Conservation (phyloP, 768 basidiomycete species). For the Leccinum uliginosum region DNA sequence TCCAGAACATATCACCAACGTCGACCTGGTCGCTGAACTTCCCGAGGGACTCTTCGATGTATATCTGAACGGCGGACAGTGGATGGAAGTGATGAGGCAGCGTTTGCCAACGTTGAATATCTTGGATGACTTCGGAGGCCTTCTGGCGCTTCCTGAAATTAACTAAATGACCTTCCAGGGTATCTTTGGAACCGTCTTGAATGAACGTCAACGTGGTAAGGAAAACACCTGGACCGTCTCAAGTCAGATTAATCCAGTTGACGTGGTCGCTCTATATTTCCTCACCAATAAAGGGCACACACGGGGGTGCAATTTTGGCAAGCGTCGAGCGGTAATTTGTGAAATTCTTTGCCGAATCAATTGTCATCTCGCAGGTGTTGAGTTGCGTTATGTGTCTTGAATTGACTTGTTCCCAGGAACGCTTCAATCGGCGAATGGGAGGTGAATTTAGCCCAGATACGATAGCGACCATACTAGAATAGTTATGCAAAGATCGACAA, state of each 20-base stretch:
- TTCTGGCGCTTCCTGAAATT: constrained; percentile 96
- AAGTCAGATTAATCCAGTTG: constrained; percentile 1
- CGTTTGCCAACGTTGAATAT: constrained; percentile 95
- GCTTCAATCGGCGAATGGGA: constrained; percentile 86
- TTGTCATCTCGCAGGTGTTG: constrained; percentile 78
- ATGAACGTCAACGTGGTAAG: constrained; percentile 96
- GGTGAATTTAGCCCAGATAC: constrained; percentile 93
- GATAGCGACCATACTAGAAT: constrained; percentile 95
- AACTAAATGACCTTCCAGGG: constrained; percentile 70
- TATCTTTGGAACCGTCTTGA: constrained; percentile 92
- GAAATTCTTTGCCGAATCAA: constrained; percentile 93
- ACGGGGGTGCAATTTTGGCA: constrained; percentile 81
- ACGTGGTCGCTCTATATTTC: background rate
- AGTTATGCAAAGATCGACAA: constrained; percentile 86
- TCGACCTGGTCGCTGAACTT: constrained; percentile 65
- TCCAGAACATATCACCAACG: constrained; percentile 78
- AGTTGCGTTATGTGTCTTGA: constrained; percentile 71
- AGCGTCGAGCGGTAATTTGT: constrained; percentile 84
- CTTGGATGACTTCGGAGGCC: constrained; percentile 93
- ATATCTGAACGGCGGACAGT: constrained; percentile 63
- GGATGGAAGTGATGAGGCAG: constrained; percentile 81
- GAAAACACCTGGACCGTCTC: constrained; percentile 69
- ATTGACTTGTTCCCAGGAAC: constrained; percentile 89
- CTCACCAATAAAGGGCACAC: constrained; percentile 94
- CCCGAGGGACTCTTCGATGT: constrained; percentile 74